Evolutionary conservation across 768 basidiomycete genomes (phyloP).

Genomic region (Calocera cornea): DNA sequence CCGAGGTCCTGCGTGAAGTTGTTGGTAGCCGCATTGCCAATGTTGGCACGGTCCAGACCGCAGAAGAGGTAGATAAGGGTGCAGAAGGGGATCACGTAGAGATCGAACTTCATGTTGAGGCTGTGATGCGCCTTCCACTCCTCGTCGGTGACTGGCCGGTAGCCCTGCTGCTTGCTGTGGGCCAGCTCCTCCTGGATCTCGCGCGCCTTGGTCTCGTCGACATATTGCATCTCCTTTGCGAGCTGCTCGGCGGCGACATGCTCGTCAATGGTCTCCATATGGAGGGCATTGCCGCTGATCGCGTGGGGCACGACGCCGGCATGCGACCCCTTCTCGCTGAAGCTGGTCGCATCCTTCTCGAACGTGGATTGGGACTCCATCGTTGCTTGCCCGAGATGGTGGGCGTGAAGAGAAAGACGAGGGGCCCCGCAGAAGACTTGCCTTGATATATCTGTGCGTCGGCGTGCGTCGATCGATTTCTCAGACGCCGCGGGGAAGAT

Average conservation of each 20-base stretch:
- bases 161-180: neutral
- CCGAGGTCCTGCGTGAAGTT: constrained; percentile 10
- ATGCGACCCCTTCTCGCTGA: neutral
- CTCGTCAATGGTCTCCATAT: neutral
- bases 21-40: constrained; percentile 13
- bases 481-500: neutral
- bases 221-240: neutral
- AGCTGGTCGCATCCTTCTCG: neutral
- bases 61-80: constrained; percentile 11
- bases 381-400: neutral
- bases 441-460: neutral
- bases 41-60: constrained; percentile 11
- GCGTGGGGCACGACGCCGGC: neutral
- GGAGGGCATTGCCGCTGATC: neutral
- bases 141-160: neutral
- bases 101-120: neutral
- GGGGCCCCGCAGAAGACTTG: neutral
- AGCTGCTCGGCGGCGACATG: neutral
- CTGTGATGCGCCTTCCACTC: neutral
- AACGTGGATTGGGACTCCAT: neutral
- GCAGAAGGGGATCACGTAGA: constrained; percentile 8
- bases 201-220: neutral
- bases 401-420: neutral
- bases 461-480: neutral
- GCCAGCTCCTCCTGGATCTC: neutral